Evolutionary conservation across 1,284 basidiomycete species (phyloP), one percentile per base, ranked within the genome.

Genomic region (Sporisorium sorghi): DNA sequence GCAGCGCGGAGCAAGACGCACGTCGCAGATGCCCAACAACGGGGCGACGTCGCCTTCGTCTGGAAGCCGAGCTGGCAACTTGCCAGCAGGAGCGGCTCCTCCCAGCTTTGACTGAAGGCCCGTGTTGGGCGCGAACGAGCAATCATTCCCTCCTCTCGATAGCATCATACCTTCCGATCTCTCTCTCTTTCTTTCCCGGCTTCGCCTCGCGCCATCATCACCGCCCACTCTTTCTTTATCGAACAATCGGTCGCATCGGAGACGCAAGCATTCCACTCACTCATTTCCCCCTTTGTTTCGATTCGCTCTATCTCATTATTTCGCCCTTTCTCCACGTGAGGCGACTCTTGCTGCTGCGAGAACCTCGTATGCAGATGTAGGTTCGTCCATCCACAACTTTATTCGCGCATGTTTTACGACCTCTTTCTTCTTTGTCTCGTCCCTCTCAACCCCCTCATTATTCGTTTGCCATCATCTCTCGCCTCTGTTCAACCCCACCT

Each of bases 1-100:
- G 48, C 76, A 75, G 56, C 76, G 82, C 17, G 81, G 81, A 17
- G 73, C 80, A 19, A 68, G 80, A 33, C 74, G 81, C 35, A 73
- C 73, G 19, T 76, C 76, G 48, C 56, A 63, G 44, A 58, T 68
- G 64, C 60, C 71, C 39, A 59, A 62, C 49, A 58, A 63, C 50
- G 46, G 57, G 47, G 58, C 54, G 43, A 23, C 64, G 17, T 59
- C 67, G 14, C 63, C 73, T 17, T 23, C 57, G 14, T 57, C 64
- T 19, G 47, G 44, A 17, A 51, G 28, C 23, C 30, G 67, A 46
- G 28, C 30, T 6, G 44, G 56, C 47, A 57, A 59, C 33, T 49
- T 74, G 12, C 72, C 72, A 23, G 62, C 66, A 9, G 72, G 72
- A 43, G 72, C 72, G 6, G 72, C 62, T 23, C 66, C 58, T 17